Evolutionary conservation across 306 rosid genomes (phyloP).

Genomic region (Prunus fruticosa): DNA sequence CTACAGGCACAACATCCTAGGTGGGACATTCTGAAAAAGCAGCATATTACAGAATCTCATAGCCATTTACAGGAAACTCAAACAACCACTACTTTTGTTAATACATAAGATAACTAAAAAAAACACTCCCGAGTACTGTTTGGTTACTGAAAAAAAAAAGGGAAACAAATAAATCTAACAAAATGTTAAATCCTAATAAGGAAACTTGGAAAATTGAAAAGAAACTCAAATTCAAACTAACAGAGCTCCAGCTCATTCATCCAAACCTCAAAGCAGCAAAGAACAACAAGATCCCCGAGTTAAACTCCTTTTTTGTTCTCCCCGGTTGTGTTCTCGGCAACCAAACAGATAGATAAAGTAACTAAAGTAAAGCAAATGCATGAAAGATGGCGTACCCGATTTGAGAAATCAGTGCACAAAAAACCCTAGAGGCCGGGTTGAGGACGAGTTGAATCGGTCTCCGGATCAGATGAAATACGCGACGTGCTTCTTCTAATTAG

Average conservation of each 20-base stretch:
- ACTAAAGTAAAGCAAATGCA: background rate
- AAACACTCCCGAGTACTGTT: background rate
- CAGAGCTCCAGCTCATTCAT: background rate
- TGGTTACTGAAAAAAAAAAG: background rate
- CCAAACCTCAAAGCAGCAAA: background rate
- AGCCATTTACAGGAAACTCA: no score
- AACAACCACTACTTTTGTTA: no score
- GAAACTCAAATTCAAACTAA: background rate
- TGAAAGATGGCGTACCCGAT: slow-evolving; percentile 24
- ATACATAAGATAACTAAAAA: no score
- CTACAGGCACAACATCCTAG: no score
- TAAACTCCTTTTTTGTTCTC: slow-evolving; percentile 1
- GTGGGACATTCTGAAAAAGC: no score
- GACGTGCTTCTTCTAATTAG: background rate
- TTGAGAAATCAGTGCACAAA: background rate
- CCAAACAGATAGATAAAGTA: background rate
- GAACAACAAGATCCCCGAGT: background rate
- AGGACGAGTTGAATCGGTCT: slow-evolving; percentile 30
- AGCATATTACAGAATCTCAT: no score
- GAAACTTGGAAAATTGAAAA: background rate
- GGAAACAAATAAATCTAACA: background rate
- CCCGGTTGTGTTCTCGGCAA: slow-evolving; percentile 1
- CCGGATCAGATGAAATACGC: slow-evolving; percentile 6
- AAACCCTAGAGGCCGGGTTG: slow-evolving; percentile 38
- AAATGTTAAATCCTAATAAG: background rate